Evolutionary conservation across 495 filamentous ascomycete genomes (phyloP).

Genomic region (Podospora fimiseda): DNA sequence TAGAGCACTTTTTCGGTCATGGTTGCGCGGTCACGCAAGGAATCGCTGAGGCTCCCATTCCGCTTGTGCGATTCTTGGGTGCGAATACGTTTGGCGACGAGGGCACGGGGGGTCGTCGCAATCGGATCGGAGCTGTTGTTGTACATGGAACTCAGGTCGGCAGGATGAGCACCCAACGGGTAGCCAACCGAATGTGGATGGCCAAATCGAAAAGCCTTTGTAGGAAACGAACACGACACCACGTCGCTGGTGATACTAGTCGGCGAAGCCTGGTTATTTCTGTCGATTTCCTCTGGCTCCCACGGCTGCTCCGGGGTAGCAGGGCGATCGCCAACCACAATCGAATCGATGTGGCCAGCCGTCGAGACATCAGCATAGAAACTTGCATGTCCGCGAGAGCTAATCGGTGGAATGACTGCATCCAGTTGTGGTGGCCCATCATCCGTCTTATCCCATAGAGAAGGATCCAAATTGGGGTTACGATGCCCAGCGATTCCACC

Average conservation of each 20-base stretch:
- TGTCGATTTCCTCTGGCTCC: conserved; percentile 16
- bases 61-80: conserved; percentile 43
- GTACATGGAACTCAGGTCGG: conserved; percentile 46
- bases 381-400: conserved; percentile 28
- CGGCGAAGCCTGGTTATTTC: conserved; percentile 38
- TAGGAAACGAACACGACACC: conserved; percentile 78
- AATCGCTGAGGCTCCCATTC: conserved; percentile 67
- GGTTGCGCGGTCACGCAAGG: conserved; percentile 65
- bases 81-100: conserved; percentile 48
- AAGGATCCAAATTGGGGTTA: conserved; percentile 45
- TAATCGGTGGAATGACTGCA: conserved; percentile 21
- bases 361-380: conserved; percentile 45
- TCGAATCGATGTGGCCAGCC: conserved; percentile 41
- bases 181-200: conserved; percentile 36
- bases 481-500: conserved; percentile 60
- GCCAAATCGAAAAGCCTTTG: conserved; percentile 47
- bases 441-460: conserved; percentile 37
- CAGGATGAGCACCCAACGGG: conserved; percentile 57
- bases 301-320: conserved; percentile 33
- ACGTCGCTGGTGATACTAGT: conserved; percentile 54
- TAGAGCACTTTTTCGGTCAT: conserved; percentile 41
- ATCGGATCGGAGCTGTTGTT: conserved; percentile 35
- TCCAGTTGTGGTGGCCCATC: conserved; percentile 38
- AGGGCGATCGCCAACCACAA: conserved; percentile 36
- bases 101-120: conserved; percentile 45